phyloP scores from a whole-genome alignment of 768 basidiomycete genomes.

The Naganishia onofrii region DNA sequence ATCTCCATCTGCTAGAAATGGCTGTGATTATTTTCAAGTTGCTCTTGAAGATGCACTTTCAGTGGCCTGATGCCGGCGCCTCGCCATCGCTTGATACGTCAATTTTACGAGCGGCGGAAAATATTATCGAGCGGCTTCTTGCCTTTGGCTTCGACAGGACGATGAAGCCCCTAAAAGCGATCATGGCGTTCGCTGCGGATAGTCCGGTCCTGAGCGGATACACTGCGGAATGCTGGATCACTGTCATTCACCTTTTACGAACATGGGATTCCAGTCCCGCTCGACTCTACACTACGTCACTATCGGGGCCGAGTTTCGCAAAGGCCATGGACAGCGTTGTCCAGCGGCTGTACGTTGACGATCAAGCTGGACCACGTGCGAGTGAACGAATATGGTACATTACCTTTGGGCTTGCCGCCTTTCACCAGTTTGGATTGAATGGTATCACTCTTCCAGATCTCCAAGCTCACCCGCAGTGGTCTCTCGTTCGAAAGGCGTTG shows the following conservation, averaged over 20 bases:
- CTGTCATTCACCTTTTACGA: conserved; percentile 62
- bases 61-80: background rate
- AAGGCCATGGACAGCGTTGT: conserved; percentile 40
- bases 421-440: conserved; percentile 72
- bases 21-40: background rate
- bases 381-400: conserved; percentile 70
- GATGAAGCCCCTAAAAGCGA: conserved; percentile 54
- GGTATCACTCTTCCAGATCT: conserved; percentile 59
- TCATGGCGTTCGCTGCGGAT: conserved; percentile 51
- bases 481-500: conserved; percentile 61
- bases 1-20: background rate
- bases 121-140: conserved; percentile 60
- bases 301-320: conserved; percentile 47
- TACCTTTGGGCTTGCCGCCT: conserved; percentile 66
- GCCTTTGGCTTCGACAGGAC: conserved; percentile 59
- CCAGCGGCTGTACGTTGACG: conserved; percentile 33
- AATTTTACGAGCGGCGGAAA: background rate
- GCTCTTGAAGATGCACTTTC: conserved; percentile 4
- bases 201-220: conserved; percentile 54
- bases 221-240: conserved; percentile 71
- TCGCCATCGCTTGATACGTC: conserved; percentile 9
- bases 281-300: conserved; percentile 38
- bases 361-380: conserved; percentile 45
- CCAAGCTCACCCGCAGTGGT: conserved; percentile 58
- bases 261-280: conserved; percentile 34